Evolutionary conservation across 805 yeast genomes (phyloP).

Genomic region (Candida sonorensis): DNA sequence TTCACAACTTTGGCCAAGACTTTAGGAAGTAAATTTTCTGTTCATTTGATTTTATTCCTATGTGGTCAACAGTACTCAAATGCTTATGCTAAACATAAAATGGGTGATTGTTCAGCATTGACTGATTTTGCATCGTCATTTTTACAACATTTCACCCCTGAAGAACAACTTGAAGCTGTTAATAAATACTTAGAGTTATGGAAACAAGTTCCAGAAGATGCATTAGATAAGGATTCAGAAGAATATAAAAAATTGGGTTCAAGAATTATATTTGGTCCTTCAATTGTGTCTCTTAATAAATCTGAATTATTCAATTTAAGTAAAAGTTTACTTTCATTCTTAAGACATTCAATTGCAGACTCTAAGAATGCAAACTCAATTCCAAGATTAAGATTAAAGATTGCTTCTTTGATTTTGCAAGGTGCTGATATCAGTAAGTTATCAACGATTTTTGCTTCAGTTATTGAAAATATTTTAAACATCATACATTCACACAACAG

Average conservation of each 20-base stretch:
- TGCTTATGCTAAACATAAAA: constrained; percentile 46
- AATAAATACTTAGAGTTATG: constrained; percentile 44
- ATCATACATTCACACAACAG: constrained; percentile 30
- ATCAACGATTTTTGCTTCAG: constrained; percentile 20
- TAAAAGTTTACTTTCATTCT: constrained; percentile 46
- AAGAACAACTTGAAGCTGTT: constrained; percentile 58
- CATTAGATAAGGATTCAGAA: constrained; percentile 31
- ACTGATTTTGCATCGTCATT: constrained; percentile 70
- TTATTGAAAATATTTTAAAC: constrained; percentile 30
- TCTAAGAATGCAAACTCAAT: constrained; percentile 32
- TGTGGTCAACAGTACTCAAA: constrained; percentile 73
- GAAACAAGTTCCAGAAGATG: constrained; percentile 38
- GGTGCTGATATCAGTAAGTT: constrained; percentile 16
- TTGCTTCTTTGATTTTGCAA: constrained; percentile 29
- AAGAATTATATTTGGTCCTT: constrained; percentile 58
- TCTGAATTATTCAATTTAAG: constrained; percentile 44
- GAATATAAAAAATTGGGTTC: constrained; percentile 34
- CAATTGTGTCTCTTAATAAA: constrained; percentile 43
- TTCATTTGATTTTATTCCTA: constrained; percentile 68
- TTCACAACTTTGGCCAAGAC: constrained; percentile 75
- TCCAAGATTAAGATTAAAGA: constrained; percentile 36
- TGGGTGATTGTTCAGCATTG: constrained; percentile 58
- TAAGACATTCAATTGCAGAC: constrained; percentile 44
- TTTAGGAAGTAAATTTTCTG: constrained; percentile 57
- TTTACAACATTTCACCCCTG: constrained; percentile 57